phyloP scores from a whole-genome alignment of 2,329 filamentous ascomycete species.

The Tolypocladium guangdongense region DNA sequence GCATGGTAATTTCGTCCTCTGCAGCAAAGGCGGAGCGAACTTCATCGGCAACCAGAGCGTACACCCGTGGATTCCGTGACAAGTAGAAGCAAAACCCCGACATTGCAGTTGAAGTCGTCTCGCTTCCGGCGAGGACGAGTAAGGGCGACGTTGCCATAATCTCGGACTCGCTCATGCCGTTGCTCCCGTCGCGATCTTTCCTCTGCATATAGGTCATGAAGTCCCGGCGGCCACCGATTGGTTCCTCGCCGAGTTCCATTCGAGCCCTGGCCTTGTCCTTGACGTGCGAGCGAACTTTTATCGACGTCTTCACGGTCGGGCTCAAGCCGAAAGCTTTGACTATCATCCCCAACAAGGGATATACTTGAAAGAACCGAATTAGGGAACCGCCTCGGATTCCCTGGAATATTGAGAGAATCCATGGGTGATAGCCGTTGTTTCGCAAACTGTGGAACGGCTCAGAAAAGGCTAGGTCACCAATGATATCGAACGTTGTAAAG shows the following conservation, averaged over 20 bases:
- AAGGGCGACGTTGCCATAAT: constrained; percentile 14
- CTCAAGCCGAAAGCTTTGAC: neutral
- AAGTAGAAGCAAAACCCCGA: constrained; percentile 19
- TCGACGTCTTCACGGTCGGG: neutral
- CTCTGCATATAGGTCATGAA: constrained; percentile 18
- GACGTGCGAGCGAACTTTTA: constrained; percentile 7
- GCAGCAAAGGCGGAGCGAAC: constrained; percentile 18
- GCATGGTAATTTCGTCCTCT: constrained; percentile 26
- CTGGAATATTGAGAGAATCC: constrained; percentile 12
- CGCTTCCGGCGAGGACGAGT: constrained; percentile 19
- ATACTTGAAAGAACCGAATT: constrained; percentile 5
- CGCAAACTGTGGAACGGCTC: constrained; percentile 27
- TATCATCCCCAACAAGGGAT: constrained; percentile 3
- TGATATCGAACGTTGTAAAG: constrained; percentile 29
- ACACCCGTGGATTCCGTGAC: constrained; percentile 15
- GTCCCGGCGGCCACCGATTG: constrained; percentile 8
- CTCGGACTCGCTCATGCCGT: constrained; percentile 22
- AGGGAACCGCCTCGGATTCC: constrained; percentile 3
- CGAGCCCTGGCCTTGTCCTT: constrained; percentile 11
- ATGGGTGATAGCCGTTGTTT: constrained; percentile 15
- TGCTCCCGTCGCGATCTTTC: constrained; percentile 16
- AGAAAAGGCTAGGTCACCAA: constrained; percentile 30
- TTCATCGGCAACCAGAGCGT: constrained; percentile 24
- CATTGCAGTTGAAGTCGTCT: constrained; percentile 22
- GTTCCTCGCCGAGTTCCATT: constrained; percentile 10